Evolutionary conservation across 2,329 filamentous ascomycete genomes (phyloP), one percentile per base, ranked within the genome.

Genomic region (Arthroderma sp.): DNA sequence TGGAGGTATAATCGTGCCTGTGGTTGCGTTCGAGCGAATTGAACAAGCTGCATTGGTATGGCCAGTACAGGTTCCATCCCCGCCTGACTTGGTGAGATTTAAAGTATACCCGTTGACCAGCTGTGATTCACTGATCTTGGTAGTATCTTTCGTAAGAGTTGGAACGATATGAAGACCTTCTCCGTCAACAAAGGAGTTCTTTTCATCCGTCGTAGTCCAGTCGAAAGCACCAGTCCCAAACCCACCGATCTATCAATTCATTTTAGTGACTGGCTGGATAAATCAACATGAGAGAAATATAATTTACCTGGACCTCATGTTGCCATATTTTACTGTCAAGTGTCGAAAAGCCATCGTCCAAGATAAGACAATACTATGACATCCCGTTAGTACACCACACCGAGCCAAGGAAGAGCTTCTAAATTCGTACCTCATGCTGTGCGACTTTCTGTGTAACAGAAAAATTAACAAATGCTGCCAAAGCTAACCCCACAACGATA

Each of bases 161-260:
- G 72, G 72, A n/a, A 72, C 66, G 42, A 76, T 74, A 55, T 74
- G 71, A 36, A 75, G 62, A n/a, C 71, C 71, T 28, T 68, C 58
- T 0, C 51, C 56, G 51, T 73, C 68, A 32, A 68, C 60, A 54
- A 68, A 75, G 9, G 66, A 59, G 55, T 76, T 76, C 43, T 54
- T 56, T 1, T 58, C 49, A 49, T 73, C 70, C 3, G 56, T 61
- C 4, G 72, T 75, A 0, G 72, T 74, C 72, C 71, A 73, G 60
- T 75, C 72, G 53, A 75, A 75, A 32, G 66, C 62, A 10, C 69
- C 69, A n/a, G 65, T 69, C 40, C 70, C 66, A 50, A 64, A 70
- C 6, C 62, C 69, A 44, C 63, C 59, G n/a, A 68, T 53, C 55
- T 63, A 56, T n/a, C 6, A 6, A 11, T 5, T 9, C 28, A 1